Conservation (phyloP, 2,329 filamentous ascomycete species). For the Aspergillus brunneoviolaceus region DNA sequence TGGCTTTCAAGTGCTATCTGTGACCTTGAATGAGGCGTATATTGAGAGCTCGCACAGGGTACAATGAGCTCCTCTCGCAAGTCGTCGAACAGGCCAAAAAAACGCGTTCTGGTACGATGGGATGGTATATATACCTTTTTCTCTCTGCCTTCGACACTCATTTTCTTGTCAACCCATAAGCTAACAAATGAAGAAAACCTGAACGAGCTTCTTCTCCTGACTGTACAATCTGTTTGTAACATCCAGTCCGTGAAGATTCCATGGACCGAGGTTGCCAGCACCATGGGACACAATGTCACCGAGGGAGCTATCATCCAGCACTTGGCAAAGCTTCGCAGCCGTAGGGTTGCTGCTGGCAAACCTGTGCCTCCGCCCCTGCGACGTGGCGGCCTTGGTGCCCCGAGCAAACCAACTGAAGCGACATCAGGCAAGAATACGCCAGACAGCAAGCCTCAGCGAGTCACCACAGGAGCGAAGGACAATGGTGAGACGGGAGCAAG, state of each 20-base stretch:
- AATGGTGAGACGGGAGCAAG: background rate
- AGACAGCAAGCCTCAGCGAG: background rate
- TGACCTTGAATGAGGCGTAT: background rate
- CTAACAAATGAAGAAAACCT: slow-evolving; percentile 39
- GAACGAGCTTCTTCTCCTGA: slow-evolving; percentile 45
- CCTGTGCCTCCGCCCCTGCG: slow-evolving; percentile 42
- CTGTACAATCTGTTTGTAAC: slow-evolving; percentile 44
- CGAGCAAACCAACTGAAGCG: slow-evolving; percentile 9
- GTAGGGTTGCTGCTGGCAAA: slow-evolving; percentile 33
- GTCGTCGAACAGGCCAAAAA: slow-evolving; percentile 29
- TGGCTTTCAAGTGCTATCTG: background rate
- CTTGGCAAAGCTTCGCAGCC: slow-evolving; percentile 44
- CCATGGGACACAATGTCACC: slow-evolving; percentile 42
- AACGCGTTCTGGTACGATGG: slow-evolving; percentile 44
- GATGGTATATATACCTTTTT: slow-evolving; percentile 33
- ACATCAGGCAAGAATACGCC: background rate
- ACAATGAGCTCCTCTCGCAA: slow-evolving; percentile 11
- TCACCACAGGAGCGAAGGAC: background rate
- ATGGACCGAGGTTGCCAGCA: slow-evolving; percentile 41
- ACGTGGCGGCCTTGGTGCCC: slow-evolving; percentile 30
- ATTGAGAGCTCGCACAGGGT: background rate
- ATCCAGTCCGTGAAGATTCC: slow-evolving; percentile 40
- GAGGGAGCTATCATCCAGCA: slow-evolving; percentile 50
- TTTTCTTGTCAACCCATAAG: background rate
- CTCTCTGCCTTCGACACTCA: background rate